Conservation (phyloP, 73 alveolate species). For the Paramecium sexaurelia region DNA sequence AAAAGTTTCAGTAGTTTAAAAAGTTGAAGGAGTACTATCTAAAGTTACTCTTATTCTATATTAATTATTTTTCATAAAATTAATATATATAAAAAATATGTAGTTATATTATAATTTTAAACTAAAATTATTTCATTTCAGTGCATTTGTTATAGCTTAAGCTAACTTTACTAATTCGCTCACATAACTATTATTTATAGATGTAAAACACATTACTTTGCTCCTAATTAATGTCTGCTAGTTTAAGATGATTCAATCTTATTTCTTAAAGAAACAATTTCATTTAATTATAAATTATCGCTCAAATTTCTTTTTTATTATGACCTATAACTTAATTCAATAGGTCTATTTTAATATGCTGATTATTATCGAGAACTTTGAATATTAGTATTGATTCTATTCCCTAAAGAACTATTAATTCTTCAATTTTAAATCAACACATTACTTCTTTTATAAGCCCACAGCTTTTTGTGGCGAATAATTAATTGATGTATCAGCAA, state of each 20-base stretch:
- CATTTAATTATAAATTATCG: neutral
- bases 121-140: neutral
- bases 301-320: neutral
- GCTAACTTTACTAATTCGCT: constrained; percentile 31
- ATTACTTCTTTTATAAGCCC: neutral
- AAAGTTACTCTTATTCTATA: neutral
- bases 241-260: neutral
- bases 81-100: neutral
- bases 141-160: constrained; percentile 26
- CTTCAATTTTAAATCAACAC: neutral
- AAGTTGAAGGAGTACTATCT: constrained; percentile 22
- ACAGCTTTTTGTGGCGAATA: neutral
- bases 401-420: neutral
- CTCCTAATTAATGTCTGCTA: neutral
- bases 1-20: neutral
- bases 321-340: constrained; percentile 24
- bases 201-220: neutral
- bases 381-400: neutral
- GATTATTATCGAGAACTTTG: neutral
- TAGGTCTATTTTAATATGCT: neutral
- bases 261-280: constrained; percentile 19
- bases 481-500: neutral
- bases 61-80: neutral
- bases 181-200: neutral
- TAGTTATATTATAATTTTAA: neutral